Evolutionary conservation across 768 basidiomycete species (phyloP), one percentile per base, ranked within the genome.

Genomic region (Cystobasidiopsis lactophilus): DNA sequence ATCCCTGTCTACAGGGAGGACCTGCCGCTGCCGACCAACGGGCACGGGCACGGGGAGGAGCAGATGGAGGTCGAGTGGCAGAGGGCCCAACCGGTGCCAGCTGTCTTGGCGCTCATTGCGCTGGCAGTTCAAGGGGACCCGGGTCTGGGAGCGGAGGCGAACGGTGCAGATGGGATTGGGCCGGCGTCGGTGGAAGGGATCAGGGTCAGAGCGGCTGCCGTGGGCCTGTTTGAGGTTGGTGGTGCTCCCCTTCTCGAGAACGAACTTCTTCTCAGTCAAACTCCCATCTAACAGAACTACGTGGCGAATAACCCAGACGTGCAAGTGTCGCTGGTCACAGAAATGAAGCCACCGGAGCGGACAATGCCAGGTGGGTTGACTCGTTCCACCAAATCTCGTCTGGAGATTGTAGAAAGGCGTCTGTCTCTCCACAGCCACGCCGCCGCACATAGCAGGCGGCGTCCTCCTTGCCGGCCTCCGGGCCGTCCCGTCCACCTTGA

Each of bases 91-190:
- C 50, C 60, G 19, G 56, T 59, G 13, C 55, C 83, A 3, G 82
- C 83, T 0, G 73, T 91, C 4, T 81, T 88, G 55, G 81, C 76
- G 0, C 73, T 93, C 11, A 76, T 91, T 0, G 79, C 83, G 55
- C 73, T 85, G 16, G 77, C 77, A 11, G 69, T 95, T 37, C 79
- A 91, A 52, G 91, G 89, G 1, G 89, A 93, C 82, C 55, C 55
- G 19, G 55, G 55, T 4, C 35, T 37, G 16, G 51, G 51, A 23
- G 35, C 46, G 26, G 84, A 64, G 77, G 80, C 59, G 77, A 79
- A n/a, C 63, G 70, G 23, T 77, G 76, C 62, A 26, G 81, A 79
- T 47, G 78, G 72, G 14, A 71, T 83, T 48, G 82, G 81, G 61
- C n/a, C n/a, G n/a, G n/a, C n/a, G n/a, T n/a, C n/a, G n/a, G n/a